Base-by-base conservation (phyloP, 2,329 filamentous ascomycete genomes). In the Trichoderma aggressivum region DNA sequence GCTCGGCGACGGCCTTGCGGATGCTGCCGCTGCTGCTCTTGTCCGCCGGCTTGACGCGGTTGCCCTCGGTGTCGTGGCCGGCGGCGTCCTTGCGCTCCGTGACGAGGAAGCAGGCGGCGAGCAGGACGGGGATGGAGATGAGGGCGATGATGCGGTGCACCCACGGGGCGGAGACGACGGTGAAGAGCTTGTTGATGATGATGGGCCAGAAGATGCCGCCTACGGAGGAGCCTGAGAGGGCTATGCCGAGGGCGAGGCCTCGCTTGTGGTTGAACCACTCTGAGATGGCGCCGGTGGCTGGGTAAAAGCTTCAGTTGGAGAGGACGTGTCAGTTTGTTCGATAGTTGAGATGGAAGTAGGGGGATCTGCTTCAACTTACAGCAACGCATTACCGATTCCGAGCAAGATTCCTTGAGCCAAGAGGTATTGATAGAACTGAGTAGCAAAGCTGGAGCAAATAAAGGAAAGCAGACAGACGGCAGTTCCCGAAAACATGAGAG, bases 341-440 rank as follows among this genome's bases (percentile, higher is more conserved):
- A 4, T 3, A 14, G n/a, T 8, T 16, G 10, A 4, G 12, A 18
- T 55, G 26, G 18, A 16, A 32, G 10, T 18, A 30, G 7, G 7
- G 14, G 8, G 26, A 32, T 50, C 8, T 26, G n/a, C n/a, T 8
- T 34, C 5, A 3, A 70, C 75, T 70, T 77, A 83, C 72, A 82
- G 63, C 58, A 82, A 76, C 16, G 82, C 80, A 66, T 78, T 80
- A 14, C 82, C 82, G 16, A 83, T 69, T 2, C 84, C 84, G 32
- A 82, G 76, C 16, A 82, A 80, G 26, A 83, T 70, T 0, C 84
- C 83, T 67, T 85, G 83, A 0, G 80, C 74, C 2, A 83, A 71
- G 1, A 85, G 73, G 7, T 81, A 71, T 60, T 84, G 82, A 70
- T 77, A 82, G 71, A 80, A 84, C 3, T 76, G 71, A 6, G 65